Percentiles rank a stretch among this genome's conserved stretches.
Conservation (phyloP, 176 grass and related monocot genomes). For the Puya raimondii region DNA sequence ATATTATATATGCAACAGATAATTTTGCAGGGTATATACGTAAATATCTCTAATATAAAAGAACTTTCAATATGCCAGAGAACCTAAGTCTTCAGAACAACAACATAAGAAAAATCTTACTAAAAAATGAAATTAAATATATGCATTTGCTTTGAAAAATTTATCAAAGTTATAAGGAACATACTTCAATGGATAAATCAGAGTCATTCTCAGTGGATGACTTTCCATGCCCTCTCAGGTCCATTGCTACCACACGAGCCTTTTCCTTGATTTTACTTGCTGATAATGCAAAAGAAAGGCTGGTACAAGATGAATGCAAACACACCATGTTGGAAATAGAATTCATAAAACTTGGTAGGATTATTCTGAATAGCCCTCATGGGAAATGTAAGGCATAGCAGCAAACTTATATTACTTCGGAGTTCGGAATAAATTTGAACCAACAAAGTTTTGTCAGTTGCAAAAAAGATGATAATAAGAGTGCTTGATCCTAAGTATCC, state of each 20-base stretch:
- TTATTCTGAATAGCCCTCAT: background rate
- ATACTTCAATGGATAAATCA: constrained; percentile 87
- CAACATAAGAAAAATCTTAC: background rate
- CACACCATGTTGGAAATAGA: background rate
- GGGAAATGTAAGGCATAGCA: background rate
- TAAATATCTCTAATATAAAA: background rate
- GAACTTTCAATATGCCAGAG: background rate
- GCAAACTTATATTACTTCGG: background rate
- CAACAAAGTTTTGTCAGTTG: too few relatives aligned
- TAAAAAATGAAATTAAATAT: background rate
- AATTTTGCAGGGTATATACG: too few relatives aligned
- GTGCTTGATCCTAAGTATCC: too few relatives aligned
- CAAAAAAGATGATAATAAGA: too few relatives aligned
- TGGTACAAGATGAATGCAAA: constrained; percentile 14
- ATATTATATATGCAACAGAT: background rate
- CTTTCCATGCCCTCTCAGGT: constrained; percentile 88
- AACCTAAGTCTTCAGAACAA: constrained; percentile 5
- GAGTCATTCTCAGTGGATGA: constrained; percentile 65
- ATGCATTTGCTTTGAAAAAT: background rate
- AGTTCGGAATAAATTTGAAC: too few relatives aligned
- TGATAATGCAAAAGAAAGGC: constrained; percentile 93
- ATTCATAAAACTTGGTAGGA: background rate
- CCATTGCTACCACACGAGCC: constrained; percentile 64
- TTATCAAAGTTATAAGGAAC: constrained; percentile 13
- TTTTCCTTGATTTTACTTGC: constrained; percentile 75